Conservation (phyloP, 2,329 filamentous ascomycete species). For the Pseudocercospora crystallina region DNA sequence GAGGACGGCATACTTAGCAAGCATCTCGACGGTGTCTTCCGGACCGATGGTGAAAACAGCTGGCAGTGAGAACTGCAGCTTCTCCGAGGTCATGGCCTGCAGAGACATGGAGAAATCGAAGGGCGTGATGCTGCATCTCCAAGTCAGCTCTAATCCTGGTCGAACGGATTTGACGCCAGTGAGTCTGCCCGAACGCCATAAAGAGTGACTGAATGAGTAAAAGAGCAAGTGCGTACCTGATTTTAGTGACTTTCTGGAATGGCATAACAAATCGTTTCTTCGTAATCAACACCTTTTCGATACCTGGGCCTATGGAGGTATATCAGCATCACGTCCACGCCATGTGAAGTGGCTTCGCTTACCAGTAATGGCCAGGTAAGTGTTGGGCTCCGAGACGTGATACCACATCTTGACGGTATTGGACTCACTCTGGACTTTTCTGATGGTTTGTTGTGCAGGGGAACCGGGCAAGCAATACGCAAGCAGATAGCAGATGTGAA, state of each 20-base stretch:
- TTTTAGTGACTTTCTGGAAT: slow-evolving; percentile 57
- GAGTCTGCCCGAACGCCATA: too few species aligned
- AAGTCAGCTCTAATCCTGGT: too few species aligned
- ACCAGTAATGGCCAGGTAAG: slow-evolving; percentile 76
- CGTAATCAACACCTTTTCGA: slow-evolving; percentile 72
- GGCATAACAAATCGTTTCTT: slow-evolving; percentile 75
- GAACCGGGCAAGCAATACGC: too few species aligned
- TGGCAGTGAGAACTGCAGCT: slow-evolving; percentile 77
- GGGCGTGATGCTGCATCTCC: slow-evolving; percentile 43
- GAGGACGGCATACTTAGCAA: slow-evolving; percentile 77
- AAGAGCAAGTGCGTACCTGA: slow-evolving; percentile 13
- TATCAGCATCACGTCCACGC: too few species aligned
- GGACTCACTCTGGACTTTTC: too few species aligned
- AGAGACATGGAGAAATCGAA: slow-evolving; percentile 81
- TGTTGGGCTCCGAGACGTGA: slow-evolving; percentile 69
- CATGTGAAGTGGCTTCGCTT: slow-evolving; percentile 27
- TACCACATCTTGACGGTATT: slow-evolving; percentile 32
- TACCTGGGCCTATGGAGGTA: slow-evolving; percentile 47
- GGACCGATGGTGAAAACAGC: slow-evolving; percentile 86
- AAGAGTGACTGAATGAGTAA: too few species aligned
- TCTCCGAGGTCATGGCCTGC: slow-evolving; percentile 87
- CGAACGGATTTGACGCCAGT: too few species aligned
- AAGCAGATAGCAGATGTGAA: too few species aligned
- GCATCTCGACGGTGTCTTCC: slow-evolving; percentile 65
- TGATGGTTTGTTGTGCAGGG: too few species aligned